phyloP scores from a whole-genome alignment of 345 rosid genomes.

The Citrus maxima region DNA sequence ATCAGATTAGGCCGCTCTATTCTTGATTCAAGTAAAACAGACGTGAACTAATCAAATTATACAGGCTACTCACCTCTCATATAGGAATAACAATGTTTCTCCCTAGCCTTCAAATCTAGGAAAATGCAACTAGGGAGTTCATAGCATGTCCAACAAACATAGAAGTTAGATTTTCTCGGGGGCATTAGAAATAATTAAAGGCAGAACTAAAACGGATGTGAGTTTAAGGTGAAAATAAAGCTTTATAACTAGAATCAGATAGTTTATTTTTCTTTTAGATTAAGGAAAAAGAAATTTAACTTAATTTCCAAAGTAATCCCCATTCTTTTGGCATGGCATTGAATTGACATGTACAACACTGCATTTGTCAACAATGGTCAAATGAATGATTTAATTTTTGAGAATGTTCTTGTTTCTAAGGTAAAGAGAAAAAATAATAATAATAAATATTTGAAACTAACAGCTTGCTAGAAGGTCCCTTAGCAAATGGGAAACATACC shows the following conservation, averaged over 20 bases:
- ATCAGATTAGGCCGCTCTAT: not conserved
- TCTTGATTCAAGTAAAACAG: slow-evolving; percentile 2
- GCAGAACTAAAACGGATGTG: not conserved
- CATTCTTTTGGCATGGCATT: not conserved
- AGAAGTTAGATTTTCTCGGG: not conserved
- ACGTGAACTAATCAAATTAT: not conserved
- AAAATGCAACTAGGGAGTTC: not conserved
- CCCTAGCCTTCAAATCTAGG: not conserved
- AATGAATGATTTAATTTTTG: not conserved
- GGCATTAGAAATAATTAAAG: not conserved
- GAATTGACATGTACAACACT: not conserved
- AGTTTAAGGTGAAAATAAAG: not conserved
- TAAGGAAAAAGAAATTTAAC: not conserved
- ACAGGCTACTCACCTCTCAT: not conserved
- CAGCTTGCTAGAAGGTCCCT: not conserved
- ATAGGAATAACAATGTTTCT: not conserved
- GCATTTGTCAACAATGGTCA: not conserved
- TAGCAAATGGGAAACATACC: slow-evolving; percentile 43
- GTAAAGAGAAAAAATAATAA: not conserved
- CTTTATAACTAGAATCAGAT: not conserved
- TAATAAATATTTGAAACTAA: not conserved
- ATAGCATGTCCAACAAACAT: not conserved
- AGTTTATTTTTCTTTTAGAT: not conserved
- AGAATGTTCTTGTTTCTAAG: not conserved
- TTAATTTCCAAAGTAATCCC: not conserved